Conservation (phyloP, 2,329 filamentous ascomycete genomes). For the Colletotrichum filicis region DNA sequence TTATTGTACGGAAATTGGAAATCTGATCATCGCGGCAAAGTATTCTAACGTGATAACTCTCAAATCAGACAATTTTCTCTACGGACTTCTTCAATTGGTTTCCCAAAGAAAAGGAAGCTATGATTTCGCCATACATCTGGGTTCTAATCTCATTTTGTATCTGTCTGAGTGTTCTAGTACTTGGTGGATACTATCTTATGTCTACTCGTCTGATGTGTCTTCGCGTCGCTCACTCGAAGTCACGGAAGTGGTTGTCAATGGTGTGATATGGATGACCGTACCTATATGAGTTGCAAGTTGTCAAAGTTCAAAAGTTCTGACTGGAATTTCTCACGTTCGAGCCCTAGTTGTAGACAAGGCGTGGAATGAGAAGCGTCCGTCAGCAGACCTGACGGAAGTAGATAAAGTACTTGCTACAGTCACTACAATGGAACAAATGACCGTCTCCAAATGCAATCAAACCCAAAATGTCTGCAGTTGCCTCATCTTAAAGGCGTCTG, state of each 20-base stretch:
- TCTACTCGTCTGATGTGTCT: background rate
- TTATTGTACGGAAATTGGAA: background rate
- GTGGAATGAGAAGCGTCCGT: no score
- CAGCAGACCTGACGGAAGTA: no score
- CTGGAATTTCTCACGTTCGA: no score
- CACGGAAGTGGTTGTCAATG: background rate
- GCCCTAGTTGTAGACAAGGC: no score
- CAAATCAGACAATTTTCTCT: background rate
- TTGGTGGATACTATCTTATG: background rate
- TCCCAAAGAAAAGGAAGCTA: background rate
- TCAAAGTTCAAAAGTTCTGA: no score
- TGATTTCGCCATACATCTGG: background rate
- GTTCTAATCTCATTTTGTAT: background rate
- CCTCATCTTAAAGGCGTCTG: no score
- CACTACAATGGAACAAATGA: no score
- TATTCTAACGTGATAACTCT: background rate
- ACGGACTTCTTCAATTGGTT: background rate
- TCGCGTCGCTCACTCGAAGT: background rate
- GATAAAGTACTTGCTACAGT: no score
- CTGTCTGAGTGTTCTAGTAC: background rate
- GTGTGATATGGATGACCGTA: background rate
- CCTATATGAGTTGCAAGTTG: no score
- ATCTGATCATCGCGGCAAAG: no score
- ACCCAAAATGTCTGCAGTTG: no score
- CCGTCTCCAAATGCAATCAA: no score